These are phyloP conservation scores for Trametes maxima DNA, from an alignment of 768 basidiomycete genomes.

Conservation along the genomic window DNA sequence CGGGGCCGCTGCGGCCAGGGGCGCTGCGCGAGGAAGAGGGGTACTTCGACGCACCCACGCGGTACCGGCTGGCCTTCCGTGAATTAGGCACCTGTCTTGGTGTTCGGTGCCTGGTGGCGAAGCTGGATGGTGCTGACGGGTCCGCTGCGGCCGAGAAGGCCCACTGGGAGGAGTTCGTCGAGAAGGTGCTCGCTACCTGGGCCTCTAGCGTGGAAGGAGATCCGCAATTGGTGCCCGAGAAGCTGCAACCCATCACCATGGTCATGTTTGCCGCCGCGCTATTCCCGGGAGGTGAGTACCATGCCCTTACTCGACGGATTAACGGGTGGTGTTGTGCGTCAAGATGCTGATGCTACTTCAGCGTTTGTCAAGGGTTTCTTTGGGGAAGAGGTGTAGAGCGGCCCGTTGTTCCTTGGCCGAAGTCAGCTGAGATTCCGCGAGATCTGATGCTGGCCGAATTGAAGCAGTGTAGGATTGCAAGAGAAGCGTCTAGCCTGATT, in stretches of 20 bases:
- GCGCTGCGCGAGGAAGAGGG: slow-evolving; percentile 18
- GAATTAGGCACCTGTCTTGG: slow-evolving; percentile 33
- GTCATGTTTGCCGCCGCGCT: slow-evolving; percentile 32
- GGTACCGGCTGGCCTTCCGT: slow-evolving; percentile 32
- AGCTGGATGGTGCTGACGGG: not conserved
- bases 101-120: slow-evolving; percentile 22
- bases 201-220: slow-evolving; percentile 5
- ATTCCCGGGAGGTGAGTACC: slow-evolving; percentile 28
- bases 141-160: slow-evolving; percentile 9
- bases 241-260: slow-evolving; percentile 27
- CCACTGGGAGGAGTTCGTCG: slow-evolving; percentile 19
- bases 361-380: no score
- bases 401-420: no score
- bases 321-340: no score
- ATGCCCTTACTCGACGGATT: not conserved
- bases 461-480: no score
- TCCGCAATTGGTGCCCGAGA: slow-evolving; percentile 4
- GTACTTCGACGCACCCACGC: slow-evolving; percentile 28
- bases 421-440: no score
- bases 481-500: no score
- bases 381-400: no score
- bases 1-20: slow-evolving; percentile 3
- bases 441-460: not conserved
- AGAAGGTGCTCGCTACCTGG: slow-evolving; percentile 13
- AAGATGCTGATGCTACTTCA: no score